These are phyloP conservation scores for Cryptosporidium ubiquitum DNA, from an alignment of 169 alveolate species.

Conservation along the genomic window DNA sequence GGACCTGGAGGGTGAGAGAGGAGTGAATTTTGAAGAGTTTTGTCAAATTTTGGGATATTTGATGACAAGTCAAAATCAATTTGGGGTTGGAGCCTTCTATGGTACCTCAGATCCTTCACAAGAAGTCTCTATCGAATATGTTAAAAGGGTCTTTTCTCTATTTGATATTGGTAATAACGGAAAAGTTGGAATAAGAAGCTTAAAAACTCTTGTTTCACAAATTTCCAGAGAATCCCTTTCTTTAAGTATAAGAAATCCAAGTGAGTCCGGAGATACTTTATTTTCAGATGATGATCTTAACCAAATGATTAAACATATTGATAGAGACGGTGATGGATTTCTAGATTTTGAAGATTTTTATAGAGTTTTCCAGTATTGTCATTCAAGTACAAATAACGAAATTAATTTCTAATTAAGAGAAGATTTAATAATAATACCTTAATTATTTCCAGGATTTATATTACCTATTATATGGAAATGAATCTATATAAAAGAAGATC, in stretches of 20 bases:
- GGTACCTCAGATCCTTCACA: conserved; percentile 3
- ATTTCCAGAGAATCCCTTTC: conserved; percentile 32
- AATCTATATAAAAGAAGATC: neutral
- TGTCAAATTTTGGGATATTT: conserved; percentile 19
- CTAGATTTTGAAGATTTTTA: conserved; percentile 70
- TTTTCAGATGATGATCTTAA: conserved; percentile 66
- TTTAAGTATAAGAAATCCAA: neutral
- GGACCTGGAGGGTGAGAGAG: neutral
- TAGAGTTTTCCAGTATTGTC: conserved; percentile 66
- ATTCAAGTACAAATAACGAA: neutral
- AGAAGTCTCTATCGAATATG: conserved; percentile 55
- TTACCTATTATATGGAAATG: neutral
- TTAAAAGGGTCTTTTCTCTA: conserved; percentile 32
- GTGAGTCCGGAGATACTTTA: neutral
- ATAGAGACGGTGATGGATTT: conserved; percentile 60
- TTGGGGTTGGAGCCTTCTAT: conserved; percentile 67
- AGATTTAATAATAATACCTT: neutral
- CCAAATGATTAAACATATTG: conserved; percentile 46
- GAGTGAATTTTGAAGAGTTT: conserved; percentile 29
- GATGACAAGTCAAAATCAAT: conserved; percentile 11
- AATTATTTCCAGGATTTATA: neutral
- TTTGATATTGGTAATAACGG: conserved; percentile 55
- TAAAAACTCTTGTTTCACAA: conserved; percentile 45
- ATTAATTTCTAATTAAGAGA: neutral
- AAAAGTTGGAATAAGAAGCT: conserved; percentile 48